Percentiles rank a stretch among this genome's conserved stretches.
Evolutionary conservation across 1,139 yeast genomes (phyloP).

Genomic region (Blastobotrys niveus): DNA sequence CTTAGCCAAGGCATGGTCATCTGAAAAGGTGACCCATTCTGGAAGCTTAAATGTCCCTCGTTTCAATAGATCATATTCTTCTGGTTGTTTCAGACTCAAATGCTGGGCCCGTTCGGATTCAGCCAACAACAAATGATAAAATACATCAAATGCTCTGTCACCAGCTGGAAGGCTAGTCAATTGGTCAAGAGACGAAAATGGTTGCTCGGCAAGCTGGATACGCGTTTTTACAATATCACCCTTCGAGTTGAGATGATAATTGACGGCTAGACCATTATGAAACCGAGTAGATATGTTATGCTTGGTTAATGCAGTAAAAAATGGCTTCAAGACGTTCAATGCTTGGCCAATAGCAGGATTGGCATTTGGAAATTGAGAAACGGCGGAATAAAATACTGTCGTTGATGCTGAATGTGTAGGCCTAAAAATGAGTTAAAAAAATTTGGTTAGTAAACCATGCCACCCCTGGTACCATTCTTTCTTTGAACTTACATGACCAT

Average conservation of each 20-base stretch:
- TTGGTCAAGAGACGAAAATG: constrained; percentile 32
- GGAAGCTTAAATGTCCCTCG: constrained; percentile 35
- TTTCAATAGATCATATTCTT: constrained; percentile 32
- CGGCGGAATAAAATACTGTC: constrained; percentile 31
- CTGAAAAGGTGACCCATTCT: constrained; percentile 35
- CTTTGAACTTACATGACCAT: constrained; percentile 32
- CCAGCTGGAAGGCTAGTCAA: constrained; percentile 30
- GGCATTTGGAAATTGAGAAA: constrained; percentile 34
- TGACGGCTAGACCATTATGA: constrained; percentile 36
- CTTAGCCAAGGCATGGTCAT: constrained; percentile 37
- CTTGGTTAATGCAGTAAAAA: constrained; percentile 36
- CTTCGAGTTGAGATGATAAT: constrained; percentile 30
- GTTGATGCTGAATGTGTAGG: constrained; percentile 31
- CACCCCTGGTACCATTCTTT: no score
- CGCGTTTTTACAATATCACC: constrained; percentile 36
- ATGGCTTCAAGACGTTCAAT: constrained; percentile 37
- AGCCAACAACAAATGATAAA: constrained; percentile 35
- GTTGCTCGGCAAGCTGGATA: constrained; percentile 30
- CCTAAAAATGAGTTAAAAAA: constrained; percentile 12
- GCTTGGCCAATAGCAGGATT: constrained; percentile 35
- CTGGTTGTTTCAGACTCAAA: constrained; percentile 32
- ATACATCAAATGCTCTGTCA: constrained; percentile 36
- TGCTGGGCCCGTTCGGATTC: constrained; percentile 32
- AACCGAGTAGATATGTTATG: constrained; percentile 34
- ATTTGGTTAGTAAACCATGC: no score